Conservation (phyloP, 140 eudicot genomes). For the Anethum foeniculum region DNA sequence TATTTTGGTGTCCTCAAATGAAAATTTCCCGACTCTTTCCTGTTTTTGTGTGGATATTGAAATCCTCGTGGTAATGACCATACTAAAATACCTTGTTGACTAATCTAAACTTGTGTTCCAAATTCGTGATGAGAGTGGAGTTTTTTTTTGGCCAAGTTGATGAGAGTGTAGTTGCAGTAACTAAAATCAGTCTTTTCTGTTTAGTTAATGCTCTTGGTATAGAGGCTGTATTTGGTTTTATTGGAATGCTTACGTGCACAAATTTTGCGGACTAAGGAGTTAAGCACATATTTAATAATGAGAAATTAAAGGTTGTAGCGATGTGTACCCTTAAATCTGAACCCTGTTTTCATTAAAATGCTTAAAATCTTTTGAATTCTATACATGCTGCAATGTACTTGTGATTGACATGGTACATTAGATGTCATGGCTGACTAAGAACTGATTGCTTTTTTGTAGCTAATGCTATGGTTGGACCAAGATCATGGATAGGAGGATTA, state of each 20-base stretch:
- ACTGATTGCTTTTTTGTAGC: conserved; percentile 28
- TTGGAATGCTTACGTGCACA: neutral
- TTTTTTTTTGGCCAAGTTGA: too few relatives aligned
- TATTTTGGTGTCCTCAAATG: neutral
- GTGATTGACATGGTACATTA: neutral
- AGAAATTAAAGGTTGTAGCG: neutral
- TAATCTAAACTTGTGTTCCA: neutral
- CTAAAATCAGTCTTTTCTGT: neutral
- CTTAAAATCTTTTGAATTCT: neutral
- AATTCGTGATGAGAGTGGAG: neutral
- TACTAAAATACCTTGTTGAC: neutral
- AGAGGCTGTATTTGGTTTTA: neutral
- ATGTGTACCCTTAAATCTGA: neutral
- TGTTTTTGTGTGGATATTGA: neutral
- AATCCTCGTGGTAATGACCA: neutral
- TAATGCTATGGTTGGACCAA: conserved; percentile 96
- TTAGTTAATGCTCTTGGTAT: neutral
- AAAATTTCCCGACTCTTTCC: neutral
- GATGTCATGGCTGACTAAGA: conserved; percentile 1
- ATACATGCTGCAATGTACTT: neutral
- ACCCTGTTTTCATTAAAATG: neutral
- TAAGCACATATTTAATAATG: neutral
- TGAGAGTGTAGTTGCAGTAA: neutral
- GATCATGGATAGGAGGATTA: conserved; percentile 86
- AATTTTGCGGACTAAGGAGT: neutral